Evolutionary conservation across 2,329 filamentous ascomycete species (phyloP), one percentile per base, ranked within the genome.

Genomic region (Monilinia aucupariae): DNA sequence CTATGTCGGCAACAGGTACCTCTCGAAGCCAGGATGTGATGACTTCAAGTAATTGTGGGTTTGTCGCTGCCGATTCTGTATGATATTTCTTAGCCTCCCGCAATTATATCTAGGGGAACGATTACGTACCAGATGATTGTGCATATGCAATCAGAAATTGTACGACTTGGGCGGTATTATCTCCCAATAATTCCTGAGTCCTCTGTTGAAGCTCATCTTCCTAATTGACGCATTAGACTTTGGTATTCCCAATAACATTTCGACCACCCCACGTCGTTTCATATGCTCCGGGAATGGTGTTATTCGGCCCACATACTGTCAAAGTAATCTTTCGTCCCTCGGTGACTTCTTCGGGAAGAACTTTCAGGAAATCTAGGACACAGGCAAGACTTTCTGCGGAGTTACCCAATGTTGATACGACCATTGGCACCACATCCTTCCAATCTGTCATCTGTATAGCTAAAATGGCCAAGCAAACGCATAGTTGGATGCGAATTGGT

Each of bases 241-340:
- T 72, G 65, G 70, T 72, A 72, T 68, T 69, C 64, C 65, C 70
- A 71, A 37, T 58, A 58, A 69, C 67, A 69, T 74, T 74, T 75
- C 71, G 72, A 70, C 72, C 52, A 68, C 66, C 65, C 67, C 66
- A 74, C 69, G 70, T 73, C 71, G 74, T 71, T 72, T 70, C 68
- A 67, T 67, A 69, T 67, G 68, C 66, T 72, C 68, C 67, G 63
- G 78, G 75, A 78, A 76, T 78, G 79, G 76, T 78, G 75, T 75
- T 73, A 78, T 76, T 80, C 80, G 81, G 80, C 88, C 86, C 84
- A 93, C 91, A 81, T 94, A 96, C 92, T 85, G 91, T 92, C 79
- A 99, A 84, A 83, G 92, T 96, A 83, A 99, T 97, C 81, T 97
- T 99, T 79, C 94, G 91, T 79, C 94, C 94, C 83, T 99, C 93